These are phyloP conservation scores for Ottelia alismoides DNA, from an alignment of 106 monocot species.

Conservation along the genomic window DNA sequence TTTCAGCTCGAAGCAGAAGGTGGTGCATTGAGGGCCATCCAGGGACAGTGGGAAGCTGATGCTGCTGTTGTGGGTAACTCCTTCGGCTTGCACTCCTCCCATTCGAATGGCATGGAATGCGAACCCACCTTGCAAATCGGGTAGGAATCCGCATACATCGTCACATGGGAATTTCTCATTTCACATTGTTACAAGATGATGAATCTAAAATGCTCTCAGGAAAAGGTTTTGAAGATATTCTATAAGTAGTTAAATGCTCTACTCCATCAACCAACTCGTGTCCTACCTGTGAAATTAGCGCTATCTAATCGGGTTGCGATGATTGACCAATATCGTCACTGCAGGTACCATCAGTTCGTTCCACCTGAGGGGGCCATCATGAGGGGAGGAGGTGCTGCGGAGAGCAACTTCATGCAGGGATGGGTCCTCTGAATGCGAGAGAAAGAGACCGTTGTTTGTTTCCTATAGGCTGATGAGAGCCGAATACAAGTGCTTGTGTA, in stretches of 20 bases:
- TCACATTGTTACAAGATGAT: too few relatives aligned
- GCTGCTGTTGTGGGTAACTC: conserved; percentile 7
- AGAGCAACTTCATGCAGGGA: conserved; percentile 45
- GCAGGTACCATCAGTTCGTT: conserved; percentile 43
- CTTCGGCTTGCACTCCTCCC: conserved; percentile 24
- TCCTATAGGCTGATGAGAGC: too few relatives aligned
- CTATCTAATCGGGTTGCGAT: too few relatives aligned
- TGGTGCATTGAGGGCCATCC: conserved; percentile 16
- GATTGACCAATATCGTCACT: too few relatives aligned
- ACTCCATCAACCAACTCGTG: too few relatives aligned
- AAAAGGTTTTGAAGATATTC: too few relatives aligned
- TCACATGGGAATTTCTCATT: background rate
- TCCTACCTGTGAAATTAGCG: too few relatives aligned
- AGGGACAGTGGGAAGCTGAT: conserved; percentile 19
- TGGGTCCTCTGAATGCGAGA: conserved; percentile 29
- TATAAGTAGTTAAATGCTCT: too few relatives aligned
- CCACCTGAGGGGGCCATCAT: conserved; percentile 24
- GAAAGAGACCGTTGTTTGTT: too few relatives aligned
- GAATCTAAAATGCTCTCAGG: too few relatives aligned
- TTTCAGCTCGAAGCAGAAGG: conserved; percentile 38
- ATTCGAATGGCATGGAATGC: conserved; percentile 24
- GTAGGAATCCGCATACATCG: conserved; percentile 14
- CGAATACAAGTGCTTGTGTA: too few relatives aligned
- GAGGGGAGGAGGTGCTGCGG: conserved; percentile 12
- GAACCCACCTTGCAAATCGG: conserved; percentile 58